These are phyloP conservation scores for Pulveroboletus sp. DNA, from an alignment of 768 basidiomycete species.

Conservation along the genomic window DNA sequence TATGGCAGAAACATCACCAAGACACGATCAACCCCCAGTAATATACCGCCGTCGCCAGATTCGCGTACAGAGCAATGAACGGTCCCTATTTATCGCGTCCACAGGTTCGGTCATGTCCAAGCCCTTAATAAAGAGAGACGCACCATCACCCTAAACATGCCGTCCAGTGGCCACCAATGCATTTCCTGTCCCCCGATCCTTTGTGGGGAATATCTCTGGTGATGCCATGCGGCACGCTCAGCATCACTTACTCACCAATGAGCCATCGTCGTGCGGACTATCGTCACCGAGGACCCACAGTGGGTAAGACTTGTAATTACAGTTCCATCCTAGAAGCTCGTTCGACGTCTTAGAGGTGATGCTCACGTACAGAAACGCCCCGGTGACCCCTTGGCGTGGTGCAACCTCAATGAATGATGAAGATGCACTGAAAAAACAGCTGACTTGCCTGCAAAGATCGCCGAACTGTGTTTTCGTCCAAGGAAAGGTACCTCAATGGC, in stretches of 20 bases:
- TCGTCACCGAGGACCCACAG: constrained; percentile 35
- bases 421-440: constrained; percentile 9
- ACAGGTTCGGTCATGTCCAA: no score
- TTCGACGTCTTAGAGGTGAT: constrained; percentile 70
- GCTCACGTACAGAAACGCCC: constrained; percentile 68
- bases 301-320: constrained; percentile 62
- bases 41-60: constrained; percentile 65
- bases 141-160: constrained; percentile 70
- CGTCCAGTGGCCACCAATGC: constrained; percentile 55
- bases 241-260: constrained; percentile 52
- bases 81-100: constrained; percentile 42
- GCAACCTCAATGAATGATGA: constrained; percentile 43
- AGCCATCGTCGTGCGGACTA: background rate
- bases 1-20: no score
- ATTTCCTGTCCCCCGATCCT: constrained; percentile 71
- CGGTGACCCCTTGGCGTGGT: constrained; percentile 63
- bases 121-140: background rate
- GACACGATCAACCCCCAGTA: no score
- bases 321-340: constrained; percentile 76
- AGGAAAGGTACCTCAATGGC: constrained; percentile 64
- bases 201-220: constrained; percentile 68
- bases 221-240: constrained; percentile 68
- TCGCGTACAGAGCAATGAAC: constrained; percentile 67
- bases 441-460: constrained; percentile 59
- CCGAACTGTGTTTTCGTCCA: constrained; percentile 66